Base-by-base conservation (phyloP, 2,329 filamentous ascomycete species). In the Fusarium guadeloupense region DNA sequence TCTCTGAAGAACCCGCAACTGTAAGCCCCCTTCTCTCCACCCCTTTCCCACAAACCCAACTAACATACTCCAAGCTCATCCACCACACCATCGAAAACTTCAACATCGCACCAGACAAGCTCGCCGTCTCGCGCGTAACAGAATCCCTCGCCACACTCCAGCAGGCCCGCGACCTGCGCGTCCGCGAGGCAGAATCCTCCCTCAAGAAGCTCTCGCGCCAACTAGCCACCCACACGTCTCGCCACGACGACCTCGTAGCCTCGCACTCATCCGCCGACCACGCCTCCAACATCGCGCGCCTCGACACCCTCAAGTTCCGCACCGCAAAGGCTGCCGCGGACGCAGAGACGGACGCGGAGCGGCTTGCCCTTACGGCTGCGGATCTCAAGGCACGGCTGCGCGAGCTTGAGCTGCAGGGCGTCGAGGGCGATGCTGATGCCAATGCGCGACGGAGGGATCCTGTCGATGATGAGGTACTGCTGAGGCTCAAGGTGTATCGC, bases 281-380 rank as follows among this genome's bases (percentile, higher is more conserved):
- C 78, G 92, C 93, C 6, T 88, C 87, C 30, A 87, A 91, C 72
- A 97, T 98, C 61, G 84, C 95, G 17, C 85, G 89, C 34, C 88
- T 97, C 59, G 94, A 98, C 77, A 96, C 92, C 2, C 88, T 93
- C 68, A 97, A 97, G 73, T 98, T 98, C 78, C 89, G 93, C 67
- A 89, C 92, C 53, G 94, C 94, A n/a, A 98, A 98, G 77, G 87
- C 91, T 14, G 92, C 91, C 0, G 89, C 86, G 2, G 94, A 98
- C 74, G 81, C 95, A 7, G 93, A 97, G 79, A 93, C 94, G 72
- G 95, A 99, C 78, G 90, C 91, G n/a, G 94, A 98, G 80, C 84
- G 94, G n/a, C 80, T 98, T 39, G 88, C 91, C 52, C 85, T 87
- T 6, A 91, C 96, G 75, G 79, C 92, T 6, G 90, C 88, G 13